Evolutionary conservation across 805 yeast genomes (phyloP), one percentile per base, ranked within the genome.

Genomic region (Saccharomyces paradoxus): DNA sequence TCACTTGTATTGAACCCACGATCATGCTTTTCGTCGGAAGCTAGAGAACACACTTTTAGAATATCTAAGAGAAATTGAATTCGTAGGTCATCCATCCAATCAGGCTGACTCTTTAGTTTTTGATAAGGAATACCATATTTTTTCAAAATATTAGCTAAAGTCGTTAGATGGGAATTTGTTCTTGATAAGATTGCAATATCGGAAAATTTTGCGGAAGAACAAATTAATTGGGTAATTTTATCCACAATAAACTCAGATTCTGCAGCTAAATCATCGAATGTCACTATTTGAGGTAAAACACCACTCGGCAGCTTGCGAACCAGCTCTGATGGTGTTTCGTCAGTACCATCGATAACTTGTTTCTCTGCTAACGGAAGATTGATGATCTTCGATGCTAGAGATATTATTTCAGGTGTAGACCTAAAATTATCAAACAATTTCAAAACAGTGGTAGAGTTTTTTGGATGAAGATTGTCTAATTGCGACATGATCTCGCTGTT

Each of bases 381-480:
- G 24, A 55, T 52, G n/a, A 59, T 51, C 22, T 41, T 65, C 5
- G 73, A 66, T 0, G 86, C 76, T 1, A 77, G 71, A 2, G 71
- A 58, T 21, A 82, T 64, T 2, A 85, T 76, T 52, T 81, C 82
- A 0, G 86, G 84, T 0, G 87, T 76, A 26, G 82, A 77, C 58
- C 92, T 71, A 61, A 86, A 86, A 22, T 83, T 77, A 57, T 82
- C 83, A 21, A 65, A 60, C 51, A 86, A 60, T 17, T 68, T 60
- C 1, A 77, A 60, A n/a, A 73, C 71, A 26, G 57, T 63, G 28
- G 49, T 48, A 8, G 32, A n/a, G 3, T 14, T 4, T n/a, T 48
- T 60, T 48, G 48, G 56, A 32, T 63, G 56, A 8, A 57, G 30
- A 7, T 49, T 27, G 2, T 61, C 59, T 9, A 75, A 55, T 3